Evolutionary conservation across 495 filamentous ascomycete species (phyloP).

Genomic region (Evernia prunastri): DNA sequence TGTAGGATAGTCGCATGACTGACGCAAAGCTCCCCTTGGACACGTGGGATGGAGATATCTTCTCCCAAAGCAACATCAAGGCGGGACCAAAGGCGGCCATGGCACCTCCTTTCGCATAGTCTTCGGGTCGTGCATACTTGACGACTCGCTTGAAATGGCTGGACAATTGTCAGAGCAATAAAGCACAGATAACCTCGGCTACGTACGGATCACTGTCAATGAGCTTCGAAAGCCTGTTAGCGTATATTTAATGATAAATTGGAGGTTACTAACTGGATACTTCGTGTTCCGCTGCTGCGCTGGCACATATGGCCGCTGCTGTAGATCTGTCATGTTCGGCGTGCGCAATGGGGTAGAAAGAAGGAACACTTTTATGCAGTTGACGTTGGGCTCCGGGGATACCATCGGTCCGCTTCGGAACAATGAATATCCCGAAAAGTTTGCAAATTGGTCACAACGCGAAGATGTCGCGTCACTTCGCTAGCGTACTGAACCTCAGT

Average conservation of each 20-base stretch:
- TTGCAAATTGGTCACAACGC: background rate
- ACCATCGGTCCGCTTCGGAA: background rate
- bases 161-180: constrained; percentile 28
- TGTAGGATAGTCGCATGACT: constrained; percentile 69
- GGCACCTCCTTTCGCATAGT: constrained; percentile 65
- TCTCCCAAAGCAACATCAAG: constrained; percentile 71
- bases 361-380: too few relatives aligned
- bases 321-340: constrained; percentile 52
- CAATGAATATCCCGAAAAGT: background rate
- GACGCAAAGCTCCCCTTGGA: constrained; percentile 72
- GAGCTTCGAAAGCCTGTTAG: constrained; percentile 53
- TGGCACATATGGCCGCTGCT: constrained; percentile 57
- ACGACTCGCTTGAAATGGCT: constrained; percentile 89
- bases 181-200: constrained; percentile 21
- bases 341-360: background rate
- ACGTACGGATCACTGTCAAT: constrained; percentile 97
- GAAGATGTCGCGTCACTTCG: background rate
- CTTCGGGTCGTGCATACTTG: constrained; percentile 73
- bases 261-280: constrained; percentile 60
- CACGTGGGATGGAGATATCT: constrained; percentile 70
- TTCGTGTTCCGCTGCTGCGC: constrained; percentile 68
- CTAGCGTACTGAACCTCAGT: background rate
- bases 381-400: too few relatives aligned
- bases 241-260: background rate
- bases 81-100: constrained; percentile 62